These are phyloP conservation scores for Aspergillus aculeatinus DNA, from an alignment of 2,329 filamentous ascomycete genomes.

Conservation along the genomic window DNA sequence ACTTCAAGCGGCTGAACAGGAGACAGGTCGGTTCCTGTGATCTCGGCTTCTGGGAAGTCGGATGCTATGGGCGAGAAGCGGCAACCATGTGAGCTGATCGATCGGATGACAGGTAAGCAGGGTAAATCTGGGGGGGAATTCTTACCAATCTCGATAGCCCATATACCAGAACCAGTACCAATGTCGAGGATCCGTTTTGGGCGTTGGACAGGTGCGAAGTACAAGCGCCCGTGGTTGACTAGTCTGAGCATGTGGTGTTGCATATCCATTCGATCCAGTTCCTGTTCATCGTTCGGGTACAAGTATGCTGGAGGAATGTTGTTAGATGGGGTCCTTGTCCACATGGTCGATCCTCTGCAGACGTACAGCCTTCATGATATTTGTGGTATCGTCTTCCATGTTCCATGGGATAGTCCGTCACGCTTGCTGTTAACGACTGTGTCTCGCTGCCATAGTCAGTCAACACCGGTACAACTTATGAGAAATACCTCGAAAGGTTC, in stretches of 20 bases:
- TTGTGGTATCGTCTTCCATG: slow-evolving; percentile 47
- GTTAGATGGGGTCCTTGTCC: neutral
- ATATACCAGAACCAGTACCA: slow-evolving; percentile 63
- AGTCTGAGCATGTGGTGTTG: slow-evolving; percentile 56
- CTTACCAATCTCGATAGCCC: slow-evolving; percentile 66
- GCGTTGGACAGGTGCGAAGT: slow-evolving; percentile 48
- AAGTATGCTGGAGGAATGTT: slow-evolving; percentile 34
- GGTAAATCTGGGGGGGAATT: neutral
- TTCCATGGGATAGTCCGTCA: slow-evolving; percentile 45
- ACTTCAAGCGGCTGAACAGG: slow-evolving; percentile 66
- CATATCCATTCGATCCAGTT: slow-evolving; percentile 56
- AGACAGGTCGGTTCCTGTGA: slow-evolving; percentile 66
- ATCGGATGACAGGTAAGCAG: slow-evolving; percentile 14
- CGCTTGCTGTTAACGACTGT: slow-evolving; percentile 43
- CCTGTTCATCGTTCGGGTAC: slow-evolving; percentile 55
- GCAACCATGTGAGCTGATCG: slow-evolving; percentile 9
- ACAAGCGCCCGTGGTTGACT: slow-evolving; percentile 46
- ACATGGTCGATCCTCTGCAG: neutral
- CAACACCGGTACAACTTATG: slow-evolving; percentile 2
- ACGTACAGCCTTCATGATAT: slow-evolving; percentile 46
- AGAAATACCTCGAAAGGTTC: neutral
- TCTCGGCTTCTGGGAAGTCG: slow-evolving; percentile 56
- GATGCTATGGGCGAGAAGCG: slow-evolving; percentile 23
- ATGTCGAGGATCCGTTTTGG: slow-evolving; percentile 55
- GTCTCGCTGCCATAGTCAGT: slow-evolving; percentile 35